Evolutionary conservation across 1,139 yeast species (phyloP).

Genomic region (Blastobotrys elegans): DNA sequence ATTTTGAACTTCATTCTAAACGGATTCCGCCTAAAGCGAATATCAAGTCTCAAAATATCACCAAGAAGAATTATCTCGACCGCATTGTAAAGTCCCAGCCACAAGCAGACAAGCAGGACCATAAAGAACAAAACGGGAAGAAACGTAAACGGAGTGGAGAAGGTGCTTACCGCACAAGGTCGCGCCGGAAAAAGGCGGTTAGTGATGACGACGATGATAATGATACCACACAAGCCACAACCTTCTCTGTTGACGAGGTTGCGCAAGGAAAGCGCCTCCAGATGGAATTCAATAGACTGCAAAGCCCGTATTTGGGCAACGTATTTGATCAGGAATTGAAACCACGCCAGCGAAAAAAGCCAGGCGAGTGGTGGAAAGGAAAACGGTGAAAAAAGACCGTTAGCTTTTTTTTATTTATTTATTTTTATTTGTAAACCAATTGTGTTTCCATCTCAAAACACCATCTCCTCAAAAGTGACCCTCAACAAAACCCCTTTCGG

Average conservation of each 20-base stretch:
- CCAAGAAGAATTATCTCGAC: background rate
- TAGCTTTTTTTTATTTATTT: background rate
- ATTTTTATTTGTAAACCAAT: background rate
- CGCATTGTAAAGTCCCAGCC: background rate
- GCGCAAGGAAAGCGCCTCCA: background rate
- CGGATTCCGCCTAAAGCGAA: background rate
- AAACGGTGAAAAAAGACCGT: too few species aligned
- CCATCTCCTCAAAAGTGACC: too few species aligned
- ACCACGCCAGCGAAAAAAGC: slow-evolving; percentile 3
- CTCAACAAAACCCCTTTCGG: too few species aligned
- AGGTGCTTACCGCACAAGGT: background rate
- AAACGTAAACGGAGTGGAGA: background rate
- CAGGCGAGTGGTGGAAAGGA: slow-evolving; percentile 14
- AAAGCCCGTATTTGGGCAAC: background rate
- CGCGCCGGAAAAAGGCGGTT: background rate
- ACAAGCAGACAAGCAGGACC: background rate
- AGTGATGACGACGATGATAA: background rate
- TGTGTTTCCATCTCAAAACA: background rate
- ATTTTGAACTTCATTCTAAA: too few species aligned
- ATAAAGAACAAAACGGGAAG: background rate
- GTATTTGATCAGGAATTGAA: background rate
- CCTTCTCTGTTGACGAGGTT: background rate
- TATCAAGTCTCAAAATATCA: background rate
- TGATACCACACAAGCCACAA: background rate
- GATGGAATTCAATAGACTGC: background rate